phyloP scores from a whole-genome alignment of 129 eudicot genomes.

The Flaveria trinervia region DNA sequence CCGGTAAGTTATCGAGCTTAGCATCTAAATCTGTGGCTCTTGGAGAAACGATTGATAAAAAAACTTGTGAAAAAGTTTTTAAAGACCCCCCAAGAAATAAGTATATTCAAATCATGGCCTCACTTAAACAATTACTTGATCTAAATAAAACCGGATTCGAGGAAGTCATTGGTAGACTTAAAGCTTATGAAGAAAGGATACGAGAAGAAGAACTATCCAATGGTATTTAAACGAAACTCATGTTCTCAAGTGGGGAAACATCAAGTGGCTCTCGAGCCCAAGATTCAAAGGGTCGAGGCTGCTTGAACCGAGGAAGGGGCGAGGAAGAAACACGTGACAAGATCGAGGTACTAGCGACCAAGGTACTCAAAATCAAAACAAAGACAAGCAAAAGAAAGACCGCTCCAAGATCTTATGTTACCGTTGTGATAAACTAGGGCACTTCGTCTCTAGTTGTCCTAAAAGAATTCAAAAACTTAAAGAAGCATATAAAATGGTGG shows the following conservation, averaged over 20 bases:
- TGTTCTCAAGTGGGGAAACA: too few species aligned
- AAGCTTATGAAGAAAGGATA: not conserved
- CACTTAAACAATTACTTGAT: not conserved
- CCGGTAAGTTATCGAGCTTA: too few species aligned
- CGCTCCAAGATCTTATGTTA: not conserved
- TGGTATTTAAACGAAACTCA: too few species aligned
- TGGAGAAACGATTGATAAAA: too few species aligned
- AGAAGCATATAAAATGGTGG: not conserved
- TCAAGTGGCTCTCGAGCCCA: too few species aligned
- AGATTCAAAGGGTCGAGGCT: too few species aligned
- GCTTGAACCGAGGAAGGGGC: too few species aligned
- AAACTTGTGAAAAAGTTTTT: not conserved
- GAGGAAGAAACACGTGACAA: too few species aligned
- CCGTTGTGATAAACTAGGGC: not conserved
- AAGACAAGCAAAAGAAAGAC: not conserved
- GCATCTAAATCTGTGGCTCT: too few species aligned
- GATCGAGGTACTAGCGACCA: too few species aligned
- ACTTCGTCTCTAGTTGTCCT: not conserved
- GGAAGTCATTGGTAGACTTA: not conserved
- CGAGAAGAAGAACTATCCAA: not conserved
- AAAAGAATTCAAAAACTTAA: not conserved
- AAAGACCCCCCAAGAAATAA: not conserved
- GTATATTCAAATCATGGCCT: not conserved
- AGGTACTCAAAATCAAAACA: not conserved
- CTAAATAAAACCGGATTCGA: not conserved